Base-by-base conservation (phyloP, 2,329 filamentous ascomycete genomes). In the Phialocephala subalpina region DNA sequence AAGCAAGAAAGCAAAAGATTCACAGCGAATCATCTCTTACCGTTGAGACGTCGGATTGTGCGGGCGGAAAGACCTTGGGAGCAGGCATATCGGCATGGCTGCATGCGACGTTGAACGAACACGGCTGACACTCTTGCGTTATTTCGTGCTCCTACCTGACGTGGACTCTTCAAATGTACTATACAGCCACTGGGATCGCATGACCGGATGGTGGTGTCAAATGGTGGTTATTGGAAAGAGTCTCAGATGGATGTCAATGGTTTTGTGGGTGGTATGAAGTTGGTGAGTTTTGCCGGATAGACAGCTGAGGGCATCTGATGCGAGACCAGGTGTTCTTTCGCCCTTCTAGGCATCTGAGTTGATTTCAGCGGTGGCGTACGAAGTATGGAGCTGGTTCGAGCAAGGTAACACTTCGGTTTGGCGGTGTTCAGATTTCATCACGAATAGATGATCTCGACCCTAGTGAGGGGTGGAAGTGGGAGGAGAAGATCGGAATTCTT, bases 31-130 rank as follows among this genome's bases (percentile, higher is more conserved):
- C 49, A 53, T 29, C 25, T 53, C 49, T 18, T 53, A 33, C 25
- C 49, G 25, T 53, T 33, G 25, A 53, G 49, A 33, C 27, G 14
- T 53, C 49, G 49, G 33, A 49, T 62, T 65, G 55, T 60, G 38
- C 56, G 56, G 29, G 35, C 45, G 45, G 58, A 56, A n/a, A 36
- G 40, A 20, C 59, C 47, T 64, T 61, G 36, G 53, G 58, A 58
- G 59, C 40, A 65, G 57, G 60, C 40, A 58, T 47, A 58, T 42
- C 56, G 14, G 27, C n/a, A 68, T 67, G 59, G 52, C 56, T 73
- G 71, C 68, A 71, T 73, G 62, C 68, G 66, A 72, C 67, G 69
- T 70, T 69, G 64, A 68, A 70, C 67, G 61, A 67, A 66, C 47
- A 64, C 58, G 68, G 67, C 64, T 68, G 65, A 65, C 70, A 69